phyloP scores from a whole-genome alignment of 495 filamentous ascomycete genomes.

The Aspergillus haitiensis region DNA sequence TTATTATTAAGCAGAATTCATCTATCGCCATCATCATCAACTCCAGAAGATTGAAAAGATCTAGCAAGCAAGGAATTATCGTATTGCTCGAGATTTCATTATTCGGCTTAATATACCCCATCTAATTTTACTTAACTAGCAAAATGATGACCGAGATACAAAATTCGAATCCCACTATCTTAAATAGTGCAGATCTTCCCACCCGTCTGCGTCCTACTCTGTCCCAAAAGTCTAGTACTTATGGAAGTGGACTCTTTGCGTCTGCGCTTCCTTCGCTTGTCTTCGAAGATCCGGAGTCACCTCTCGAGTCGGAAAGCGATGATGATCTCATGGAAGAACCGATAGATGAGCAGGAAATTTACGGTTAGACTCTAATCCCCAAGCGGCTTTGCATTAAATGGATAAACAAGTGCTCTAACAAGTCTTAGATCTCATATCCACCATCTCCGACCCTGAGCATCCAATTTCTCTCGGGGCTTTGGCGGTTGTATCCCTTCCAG shows the following conservation, averaged over 20 bases:
- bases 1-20: no score
- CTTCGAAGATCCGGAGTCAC: constrained; percentile 33
- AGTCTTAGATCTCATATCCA: constrained; percentile 80
- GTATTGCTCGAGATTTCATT: no score
- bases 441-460: constrained; percentile 94
- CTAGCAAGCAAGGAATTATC: no score
- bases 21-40: no score
- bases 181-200: constrained; percentile 89
- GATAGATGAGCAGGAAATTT: constrained; percentile 96
- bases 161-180: constrained; percentile 93
- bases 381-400: background rate
- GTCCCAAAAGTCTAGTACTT: constrained; percentile 45
- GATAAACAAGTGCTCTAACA: constrained; percentile 3
- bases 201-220: constrained; percentile 59
- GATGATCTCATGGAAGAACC: constrained; percentile 70
- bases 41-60: no score
- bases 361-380: constrained; percentile 58
- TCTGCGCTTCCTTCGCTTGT: constrained; percentile 53
- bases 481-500: constrained; percentile 88
- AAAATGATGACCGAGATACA: constrained; percentile 57
- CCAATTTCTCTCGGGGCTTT: constrained; percentile 89
- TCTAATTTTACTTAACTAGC: background rate
- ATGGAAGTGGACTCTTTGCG: constrained; percentile 41
- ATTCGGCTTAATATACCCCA: no score
- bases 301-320: constrained; percentile 49